These are phyloP conservation scores for Mycena kentingensis DNA, from an alignment of 768 basidiomycete genomes.

Conservation along the genomic window DNA sequence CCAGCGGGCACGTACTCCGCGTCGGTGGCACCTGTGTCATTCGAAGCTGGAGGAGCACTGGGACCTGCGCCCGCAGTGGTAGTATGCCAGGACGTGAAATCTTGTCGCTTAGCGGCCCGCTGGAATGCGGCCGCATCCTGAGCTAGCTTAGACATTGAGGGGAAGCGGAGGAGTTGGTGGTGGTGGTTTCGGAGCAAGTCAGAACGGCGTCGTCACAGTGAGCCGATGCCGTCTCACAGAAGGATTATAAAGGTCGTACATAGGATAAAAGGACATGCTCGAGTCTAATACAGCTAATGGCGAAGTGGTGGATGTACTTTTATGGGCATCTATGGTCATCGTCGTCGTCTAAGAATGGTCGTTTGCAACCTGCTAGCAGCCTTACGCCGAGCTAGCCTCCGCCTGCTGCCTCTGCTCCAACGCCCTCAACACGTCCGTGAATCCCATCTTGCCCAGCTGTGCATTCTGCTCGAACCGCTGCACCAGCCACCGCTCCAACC, in stretches of 20 bases:
- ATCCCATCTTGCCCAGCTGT: conserved; percentile 82
- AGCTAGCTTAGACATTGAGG: conserved; percentile 68
- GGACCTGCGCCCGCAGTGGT: conserved; percentile 31
- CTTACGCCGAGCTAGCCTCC: conserved; percentile 18
- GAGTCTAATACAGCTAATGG: too few species aligned
- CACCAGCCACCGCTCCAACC: conserved; percentile 82
- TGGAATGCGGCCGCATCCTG: conserved; percentile 76
- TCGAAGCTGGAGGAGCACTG: conserved; percentile 25
- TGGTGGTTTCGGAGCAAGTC: background rate
- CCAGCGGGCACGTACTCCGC: conserved; percentile 32
- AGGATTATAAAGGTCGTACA: background rate
- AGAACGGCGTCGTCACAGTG: background rate
- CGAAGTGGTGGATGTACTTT: background rate
- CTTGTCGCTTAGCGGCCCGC: conserved; percentile 59
- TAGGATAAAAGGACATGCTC: background rate
- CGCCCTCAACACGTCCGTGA: conserved; percentile 83
- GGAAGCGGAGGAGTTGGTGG: too few species aligned
- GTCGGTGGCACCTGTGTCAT: conserved; percentile 30
- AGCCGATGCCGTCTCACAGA: background rate
- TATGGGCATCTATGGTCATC: conserved; percentile 18
- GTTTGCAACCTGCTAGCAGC: background rate
- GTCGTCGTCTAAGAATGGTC: background rate
- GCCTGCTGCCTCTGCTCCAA: conserved; percentile 66
- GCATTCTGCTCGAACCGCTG: conserved; percentile 94
- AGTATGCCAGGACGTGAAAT: conserved; percentile 77